Conservation (phyloP, 2,329 filamentous ascomycete species). For the Plenodomus lindquistii region DNA sequence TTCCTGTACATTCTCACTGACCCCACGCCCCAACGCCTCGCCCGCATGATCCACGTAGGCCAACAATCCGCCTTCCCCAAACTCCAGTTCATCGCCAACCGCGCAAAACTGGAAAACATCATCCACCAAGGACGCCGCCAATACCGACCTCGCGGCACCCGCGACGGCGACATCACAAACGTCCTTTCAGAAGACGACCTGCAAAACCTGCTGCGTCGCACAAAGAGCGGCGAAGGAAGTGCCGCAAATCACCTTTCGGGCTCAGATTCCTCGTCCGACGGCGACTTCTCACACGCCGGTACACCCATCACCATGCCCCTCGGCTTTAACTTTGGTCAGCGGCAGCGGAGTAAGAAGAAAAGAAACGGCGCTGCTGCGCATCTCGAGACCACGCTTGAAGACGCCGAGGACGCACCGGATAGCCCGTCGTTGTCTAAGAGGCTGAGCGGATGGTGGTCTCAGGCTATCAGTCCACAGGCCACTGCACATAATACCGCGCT, state of each 20-base stretch:
- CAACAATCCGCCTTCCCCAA: constrained; percentile 90
- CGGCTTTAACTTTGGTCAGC: constrained; percentile 34
- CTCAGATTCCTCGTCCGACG: constrained; percentile 37
- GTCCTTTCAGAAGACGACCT: constrained; percentile 55
- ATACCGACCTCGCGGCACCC: constrained; percentile 38
- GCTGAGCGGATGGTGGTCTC: constrained; percentile 44
- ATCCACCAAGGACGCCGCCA: constrained; percentile 61
- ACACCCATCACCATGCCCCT: constrained; percentile 33
- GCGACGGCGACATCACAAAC: constrained; percentile 40
- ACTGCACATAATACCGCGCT: constrained; percentile 5
- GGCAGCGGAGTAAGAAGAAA: constrained; percentile 24
- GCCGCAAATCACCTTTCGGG: constrained; percentile 25
- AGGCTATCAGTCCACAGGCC: constrained; percentile 25
- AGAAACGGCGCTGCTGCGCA: constrained; percentile 3
- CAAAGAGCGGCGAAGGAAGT: constrained; percentile 24
- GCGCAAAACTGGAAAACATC: constrained; percentile 78
- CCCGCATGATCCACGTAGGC: constrained; percentile 86
- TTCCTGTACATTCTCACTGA: constrained; percentile 87
- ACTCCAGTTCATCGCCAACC: constrained; percentile 85
- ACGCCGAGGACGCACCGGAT: constrained; percentile 17
- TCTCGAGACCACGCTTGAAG: constrained; percentile 7
- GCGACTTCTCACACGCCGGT: constrained; percentile 27
- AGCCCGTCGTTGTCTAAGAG: constrained; percentile 37
- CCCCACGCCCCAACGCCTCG: constrained; percentile 73
- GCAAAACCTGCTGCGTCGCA: constrained; percentile 43